A percentile compares a stretch with the other conserved stretches of the same genome.
phyloP scores from a whole-genome alignment of 1,284 basidiomycete species.

The Sphagnurus paluster region DNA sequence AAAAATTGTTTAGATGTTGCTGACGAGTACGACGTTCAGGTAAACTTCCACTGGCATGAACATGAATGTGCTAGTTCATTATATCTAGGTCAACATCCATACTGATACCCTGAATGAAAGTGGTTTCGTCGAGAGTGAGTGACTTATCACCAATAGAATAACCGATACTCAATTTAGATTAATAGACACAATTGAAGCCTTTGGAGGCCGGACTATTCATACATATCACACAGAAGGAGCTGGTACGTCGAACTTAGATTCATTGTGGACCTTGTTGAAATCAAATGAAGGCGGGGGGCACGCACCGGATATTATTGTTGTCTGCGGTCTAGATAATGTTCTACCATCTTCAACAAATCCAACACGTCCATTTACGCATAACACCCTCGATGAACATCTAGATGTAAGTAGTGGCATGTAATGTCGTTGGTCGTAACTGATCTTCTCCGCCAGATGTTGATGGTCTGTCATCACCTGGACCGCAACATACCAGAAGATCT shows the following conservation, averaged over 20 bases:
- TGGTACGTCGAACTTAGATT: conserved; percentile 43
- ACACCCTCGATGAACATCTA: conserved; percentile 96
- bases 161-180: conserved; percentile 8
- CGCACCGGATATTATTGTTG: conserved; percentile 97
- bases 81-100: conserved; percentile 85
- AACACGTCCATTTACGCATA: conserved; percentile 88
- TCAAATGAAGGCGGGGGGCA: conserved; percentile 82
- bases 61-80: not conserved
- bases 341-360: conserved; percentile 98
- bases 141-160: not conserved
- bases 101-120: conserved; percentile 96
- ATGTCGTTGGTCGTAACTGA: not conserved
- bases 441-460: conserved; percentile 83
- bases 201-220: conserved; percentile 92
- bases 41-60: conserved; percentile 27
- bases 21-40: conserved; percentile 95
- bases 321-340: conserved; percentile 88
- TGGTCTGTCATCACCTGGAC: conserved; percentile 95
- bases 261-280: not conserved
- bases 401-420: conserved; percentile 55
- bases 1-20: conserved; percentile 78
- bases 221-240: conserved; percentile 98
- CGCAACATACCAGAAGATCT: conserved; percentile 91
- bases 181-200: conserved; percentile 86
- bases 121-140: conserved; percentile 87